Evolutionary conservation across 148 eudicot genomes (phyloP), one percentile per base, ranked within the genome.

Genomic region (Dysphania ambrosioides): DNA sequence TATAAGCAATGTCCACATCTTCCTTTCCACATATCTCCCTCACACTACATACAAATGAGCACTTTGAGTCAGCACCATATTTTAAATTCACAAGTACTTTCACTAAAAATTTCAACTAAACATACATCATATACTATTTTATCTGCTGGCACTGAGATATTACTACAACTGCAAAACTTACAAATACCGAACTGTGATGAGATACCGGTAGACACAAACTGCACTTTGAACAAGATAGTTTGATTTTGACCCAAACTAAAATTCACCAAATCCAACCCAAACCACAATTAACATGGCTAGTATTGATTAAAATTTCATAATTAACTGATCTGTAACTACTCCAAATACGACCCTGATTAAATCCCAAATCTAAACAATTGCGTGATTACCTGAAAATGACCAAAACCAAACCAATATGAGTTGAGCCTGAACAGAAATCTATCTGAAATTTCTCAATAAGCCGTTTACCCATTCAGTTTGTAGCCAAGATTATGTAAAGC

Each of bases 11-110:
- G 82, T 90, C 96, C 26, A 94, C 59, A 61, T 92, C 97, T 68
- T 92, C 88, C 78, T 83, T 94, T 47, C 91, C 93, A 72, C 98
- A 90, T 61, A 92, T 88, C 85, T 94, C 98, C 77, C 97, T 80
- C 65, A 92, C 90, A 66, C 96, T 92, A 88, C 87, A 85, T 72
- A 2, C 27, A 62, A 44, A 38, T 19, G 36, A 53, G 34, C 2
- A 8, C 38, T 36, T 11, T 36, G 5, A 0, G 49, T 38, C 29
- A 66, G 47, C 49, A 36, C 1, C 42, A 64, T 34, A 64, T 64
- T 16, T 26, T 4, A 10, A 44, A 15, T 6, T 51, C 8, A 51
- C 4, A 21, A 19, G 57, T 19, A 18, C 7, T 51, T 11, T 15
- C 51, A 44, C 3, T 44, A 12, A 44, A 44, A 10, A 51, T 0